Percentiles rank a stretch among this genome's conserved stretches.
Conservation (phyloP, 2,329 filamentous ascomycete genomes). For the Botrytis sinoallii region DNA sequence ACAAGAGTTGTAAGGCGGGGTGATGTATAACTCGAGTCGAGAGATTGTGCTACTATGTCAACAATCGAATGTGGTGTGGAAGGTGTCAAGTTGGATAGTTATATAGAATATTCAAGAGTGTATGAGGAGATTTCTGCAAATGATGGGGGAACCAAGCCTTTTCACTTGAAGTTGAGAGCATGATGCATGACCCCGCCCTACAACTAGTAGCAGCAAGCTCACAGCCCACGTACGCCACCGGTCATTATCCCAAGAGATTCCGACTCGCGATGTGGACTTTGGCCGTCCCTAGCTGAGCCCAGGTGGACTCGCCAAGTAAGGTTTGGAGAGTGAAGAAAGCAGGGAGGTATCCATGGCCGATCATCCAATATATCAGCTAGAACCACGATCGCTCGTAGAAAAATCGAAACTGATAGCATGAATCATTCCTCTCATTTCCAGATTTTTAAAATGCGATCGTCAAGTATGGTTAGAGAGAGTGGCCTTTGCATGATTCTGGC, state of each 20-base stretch:
- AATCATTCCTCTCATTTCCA: neutral
- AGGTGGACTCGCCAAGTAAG: neutral
- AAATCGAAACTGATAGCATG: slow-evolving; percentile 1
- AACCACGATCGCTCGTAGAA: neutral
- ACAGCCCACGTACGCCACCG: neutral
- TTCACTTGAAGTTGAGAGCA: slow-evolving; percentile 1
- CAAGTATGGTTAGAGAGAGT: neutral
- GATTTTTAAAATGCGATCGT: neutral
- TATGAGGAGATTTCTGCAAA: neutral
- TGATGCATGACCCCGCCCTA: neutral
- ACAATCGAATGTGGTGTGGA: neutral
- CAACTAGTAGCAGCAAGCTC: neutral
- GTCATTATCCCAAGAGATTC: neutral
- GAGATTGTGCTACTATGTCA: neutral
- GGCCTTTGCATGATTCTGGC: neutral
- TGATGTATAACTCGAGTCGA: neutral
- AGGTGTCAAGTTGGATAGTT: neutral
- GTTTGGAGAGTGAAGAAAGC: neutral
- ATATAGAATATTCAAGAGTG: neutral
- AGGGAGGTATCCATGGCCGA: neutral
- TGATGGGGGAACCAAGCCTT: neutral
- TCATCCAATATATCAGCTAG: neutral
- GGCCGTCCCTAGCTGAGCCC: neutral
- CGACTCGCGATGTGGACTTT: slow-evolving; percentile 5
- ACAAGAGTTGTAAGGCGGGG: neutral